A percentile compares a stretch with the other conserved stretches of the same genome.
Evolutionary conservation across 208 protist genomes (phyloP).

Genomic region (Crithidia bombi): DNA sequence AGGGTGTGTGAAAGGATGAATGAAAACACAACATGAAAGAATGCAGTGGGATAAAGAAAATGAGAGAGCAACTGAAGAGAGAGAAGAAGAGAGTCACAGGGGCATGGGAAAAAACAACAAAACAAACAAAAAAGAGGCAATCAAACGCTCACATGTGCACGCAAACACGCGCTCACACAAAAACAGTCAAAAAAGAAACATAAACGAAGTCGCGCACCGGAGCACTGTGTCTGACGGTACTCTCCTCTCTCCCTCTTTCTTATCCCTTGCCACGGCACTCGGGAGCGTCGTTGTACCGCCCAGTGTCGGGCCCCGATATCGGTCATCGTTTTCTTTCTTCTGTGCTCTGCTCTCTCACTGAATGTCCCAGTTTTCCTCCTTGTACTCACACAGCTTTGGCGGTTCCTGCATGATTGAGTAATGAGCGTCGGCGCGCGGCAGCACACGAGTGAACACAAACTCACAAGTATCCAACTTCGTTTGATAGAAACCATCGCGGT

Average conservation of each 20-base stretch:
- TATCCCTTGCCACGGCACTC: too few species aligned
- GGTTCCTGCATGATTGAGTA: slow-evolving; percentile 59
- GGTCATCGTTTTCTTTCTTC: slow-evolving; percentile 10
- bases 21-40: slow-evolving; percentile 17
- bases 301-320: neutral
- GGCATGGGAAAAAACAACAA: too few species aligned
- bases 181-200: too few species aligned
- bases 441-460: slow-evolving; percentile 75
- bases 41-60: neutral
- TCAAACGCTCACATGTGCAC: too few species aligned
- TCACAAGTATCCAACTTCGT: slow-evolving; percentile 80
- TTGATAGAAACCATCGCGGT: slow-evolving; percentile 82
- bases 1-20: neutral
- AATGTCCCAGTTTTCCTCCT: slow-evolving; percentile 65
- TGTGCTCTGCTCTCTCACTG: slow-evolving; percentile 4
- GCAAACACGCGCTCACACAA: too few species aligned
- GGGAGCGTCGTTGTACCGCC: neutral
- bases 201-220: too few species aligned
- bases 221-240: too few species aligned
- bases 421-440: slow-evolving; percentile 67
- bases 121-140: neutral
- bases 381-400: slow-evolving; percentile 43
- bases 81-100: too few species aligned
- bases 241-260: too few species aligned
- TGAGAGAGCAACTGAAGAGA: too few species aligned